Conservation (phyloP, 306 rosid genomes). For the Quercus alba region DNA sequence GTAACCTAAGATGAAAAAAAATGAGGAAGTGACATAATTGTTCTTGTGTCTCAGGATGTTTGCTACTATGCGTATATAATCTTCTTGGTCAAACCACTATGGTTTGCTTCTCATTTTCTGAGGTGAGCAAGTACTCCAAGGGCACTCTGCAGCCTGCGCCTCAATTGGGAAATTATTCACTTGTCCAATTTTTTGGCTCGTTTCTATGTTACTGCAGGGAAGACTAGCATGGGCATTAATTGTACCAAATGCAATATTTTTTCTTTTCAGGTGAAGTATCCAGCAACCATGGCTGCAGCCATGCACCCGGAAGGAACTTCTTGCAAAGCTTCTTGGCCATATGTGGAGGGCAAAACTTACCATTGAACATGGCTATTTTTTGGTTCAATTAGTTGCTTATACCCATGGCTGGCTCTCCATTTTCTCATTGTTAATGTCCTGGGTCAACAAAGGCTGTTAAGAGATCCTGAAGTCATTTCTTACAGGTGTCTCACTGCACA, state of each 20-base stretch:
- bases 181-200: constrained; percentile 19
- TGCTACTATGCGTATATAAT: constrained; percentile 94
- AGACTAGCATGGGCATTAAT: constrained; percentile 97
- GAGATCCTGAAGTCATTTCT: constrained; percentile 94
- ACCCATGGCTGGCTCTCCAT: constrained; percentile 73
- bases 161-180: constrained; percentile 2
- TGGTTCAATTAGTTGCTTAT: constrained; percentile 76
- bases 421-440: constrained; percentile 80
- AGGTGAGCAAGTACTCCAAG: constrained; percentile 50
- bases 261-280: not conserved
- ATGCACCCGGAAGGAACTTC: constrained; percentile 74
- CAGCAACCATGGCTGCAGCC: constrained; percentile 58
- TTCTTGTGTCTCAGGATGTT: constrained; percentile 60
- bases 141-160: constrained; percentile 23
- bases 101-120: constrained; percentile 92
- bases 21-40: constrained; percentile 21
- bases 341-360: constrained; percentile 61
- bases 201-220: constrained; percentile 54
- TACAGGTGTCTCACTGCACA: constrained; percentile 39
- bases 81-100: constrained; percentile 78
- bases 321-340: constrained; percentile 73
- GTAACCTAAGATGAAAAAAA: not conserved
- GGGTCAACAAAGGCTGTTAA: constrained; percentile 76
- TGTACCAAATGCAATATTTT: constrained; percentile 15
- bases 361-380: constrained; percentile 79